Base-by-base conservation (phyloP, 495 filamentous ascomycete species). In the Astrocystis sublimbata region DNA sequence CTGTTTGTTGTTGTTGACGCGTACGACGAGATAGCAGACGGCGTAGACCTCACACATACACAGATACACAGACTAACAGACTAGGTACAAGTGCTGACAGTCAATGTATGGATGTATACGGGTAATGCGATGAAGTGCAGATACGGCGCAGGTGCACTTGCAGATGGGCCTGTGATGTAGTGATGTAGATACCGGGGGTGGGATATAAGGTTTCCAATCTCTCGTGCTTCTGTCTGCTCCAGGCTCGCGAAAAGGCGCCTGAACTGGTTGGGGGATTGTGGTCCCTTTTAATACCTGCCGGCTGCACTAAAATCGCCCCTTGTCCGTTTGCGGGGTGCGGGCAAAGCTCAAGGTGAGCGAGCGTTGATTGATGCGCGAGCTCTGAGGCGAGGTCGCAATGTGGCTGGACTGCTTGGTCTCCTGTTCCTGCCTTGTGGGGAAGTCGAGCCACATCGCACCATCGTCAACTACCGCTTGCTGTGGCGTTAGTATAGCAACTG, bases 311-410 rank as follows among this genome's bases (percentile, higher is more conserved):
- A 1, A 51, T 40, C 35, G 49, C 53, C 61, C 52, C 61, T 63
- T 63, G 61, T 58, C 61, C 61, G 61, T 63, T 63, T 63, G 61
- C 61, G 61, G 61, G 61, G 60, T 46, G 61, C 50, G 42, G 41
- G 21, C 41, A 58, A 53, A 53, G 36, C 58, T 61, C 38, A 35
- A 60, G 49, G 58, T 47, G 53, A 38, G 31, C 46, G 38, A 19
- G 10, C 38, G 6, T 57, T 30, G 24, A 15, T n/a, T n/a, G 49
- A 46, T 47, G 53, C 54, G 31, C 46, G 38, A 19, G 10, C 38
- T 6, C 43, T 30, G 24, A 15, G 12, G 9, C 26, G 26, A 40
- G n/a, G 15, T 12, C 26, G 43, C 26, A 41, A 19, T 60, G 58
- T 60, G 58, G 58, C 58, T 60, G 46, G 21, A 51, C 8, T 6